Base-by-base conservation (phyloP, 371 early-diverging fungal genomes). In the Mucor indicus region DNA sequence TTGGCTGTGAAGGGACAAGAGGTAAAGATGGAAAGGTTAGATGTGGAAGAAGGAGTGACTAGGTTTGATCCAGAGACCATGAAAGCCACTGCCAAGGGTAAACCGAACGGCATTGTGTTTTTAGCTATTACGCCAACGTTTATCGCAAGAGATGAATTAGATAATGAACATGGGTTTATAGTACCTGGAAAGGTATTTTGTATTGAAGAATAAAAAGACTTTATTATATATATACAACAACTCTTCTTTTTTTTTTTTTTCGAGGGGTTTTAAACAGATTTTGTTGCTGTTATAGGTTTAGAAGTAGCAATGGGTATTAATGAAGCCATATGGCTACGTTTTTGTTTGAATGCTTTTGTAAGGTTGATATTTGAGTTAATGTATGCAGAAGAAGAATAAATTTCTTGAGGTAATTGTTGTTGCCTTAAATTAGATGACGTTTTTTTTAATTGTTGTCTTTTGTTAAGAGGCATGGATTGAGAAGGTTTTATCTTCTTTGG, bases 1-100 rank as follows among this genome's bases (percentile, higher is more conserved):
- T 41, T 71, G 35, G 72, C 72, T 36, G 61, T 71, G 45, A 71
- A 71, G 35, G 72, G 72, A 10, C 72, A 71, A 50, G 72, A 71
- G 15, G 62, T 67, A 21, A 61, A 55, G 25, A 67, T 71, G 12
- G 58, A 53, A 15, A 42, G 60, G 32, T 49, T 55, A 19, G 29
- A 57, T 4, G 59, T 71, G 38, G 62, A 56, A 38, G 67, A 71
- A 46, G 64, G 65, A 16, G 45, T 49, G 7, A 61, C 60, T 9
- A 33, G 24, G 2, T 67, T 62, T 39, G 55, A 71, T 40, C n/a
- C 44, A 16, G 22, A 32, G n/a, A 41, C 53, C 11, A 67, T 71
- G 72, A 63, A 67, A 31, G 57, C 65, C 13, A 55, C 58, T n/a
- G 60, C 60, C 33, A 60, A 60, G 20, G 60, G 72, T 13, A 64